Evolutionary conservation across 306 rosid species (phyloP).

Genomic region (Ochetophila trinervis): DNA sequence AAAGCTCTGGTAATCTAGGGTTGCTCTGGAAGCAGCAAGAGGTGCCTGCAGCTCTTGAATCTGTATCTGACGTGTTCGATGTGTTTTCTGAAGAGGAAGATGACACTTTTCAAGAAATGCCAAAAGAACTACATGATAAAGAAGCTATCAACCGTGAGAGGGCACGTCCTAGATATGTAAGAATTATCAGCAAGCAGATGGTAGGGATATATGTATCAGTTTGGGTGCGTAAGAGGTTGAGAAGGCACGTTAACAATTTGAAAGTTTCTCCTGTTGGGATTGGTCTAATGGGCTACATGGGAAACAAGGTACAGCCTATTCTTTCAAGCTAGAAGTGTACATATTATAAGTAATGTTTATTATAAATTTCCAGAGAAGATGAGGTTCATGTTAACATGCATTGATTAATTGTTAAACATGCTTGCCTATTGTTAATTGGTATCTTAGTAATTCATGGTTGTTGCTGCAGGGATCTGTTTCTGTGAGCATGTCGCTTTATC

Average conservation of each 20-base stretch:
- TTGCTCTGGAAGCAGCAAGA: conserved; percentile 43
- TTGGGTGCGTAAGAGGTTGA: conserved; percentile 89
- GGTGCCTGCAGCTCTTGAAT: conserved; percentile 47
- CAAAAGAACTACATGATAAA: conserved; percentile 22
- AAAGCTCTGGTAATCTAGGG: conserved; percentile 62
- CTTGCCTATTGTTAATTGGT: conserved; percentile 15
- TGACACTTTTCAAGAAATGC: conserved; percentile 47
- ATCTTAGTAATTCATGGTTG: conserved; percentile 23
- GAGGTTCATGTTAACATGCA: not conserved
- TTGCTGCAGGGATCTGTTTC: conserved; percentile 91
- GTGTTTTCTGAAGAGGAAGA: conserved; percentile 46
- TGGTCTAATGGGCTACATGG: conserved; percentile 99
- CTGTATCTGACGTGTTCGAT: conserved; percentile 43
- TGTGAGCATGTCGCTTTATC: conserved; percentile 86
- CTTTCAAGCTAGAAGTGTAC: conserved; percentile 16
- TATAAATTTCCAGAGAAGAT: conserved; percentile 11
- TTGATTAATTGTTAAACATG: conserved; percentile 21
- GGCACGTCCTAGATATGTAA: conserved; percentile 54
- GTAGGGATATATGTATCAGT: conserved; percentile 88
- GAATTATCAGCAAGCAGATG: conserved; percentile 96
- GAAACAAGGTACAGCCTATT: conserved; percentile 74
- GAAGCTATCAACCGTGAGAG: conserved; percentile 20
- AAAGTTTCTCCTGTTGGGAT: conserved; percentile 89
- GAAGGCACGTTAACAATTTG: conserved; percentile 83
- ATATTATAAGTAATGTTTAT: not conserved